Base-by-base conservation (phyloP, 768 basidiomycete genomes). In the Lactarius sp. region DNA sequence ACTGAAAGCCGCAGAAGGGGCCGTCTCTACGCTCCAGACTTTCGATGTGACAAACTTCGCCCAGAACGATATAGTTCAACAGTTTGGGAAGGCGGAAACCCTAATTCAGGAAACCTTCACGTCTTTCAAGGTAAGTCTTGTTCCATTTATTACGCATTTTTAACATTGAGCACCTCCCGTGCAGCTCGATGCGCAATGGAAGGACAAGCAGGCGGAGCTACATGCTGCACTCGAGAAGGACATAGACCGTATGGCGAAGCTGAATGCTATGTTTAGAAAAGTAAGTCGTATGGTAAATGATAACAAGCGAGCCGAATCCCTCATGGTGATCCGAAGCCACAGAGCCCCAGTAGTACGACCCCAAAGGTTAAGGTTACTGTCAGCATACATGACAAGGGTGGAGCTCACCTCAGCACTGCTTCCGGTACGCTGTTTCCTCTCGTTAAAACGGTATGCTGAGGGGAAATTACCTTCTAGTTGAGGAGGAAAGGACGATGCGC, bases 131-230 rank as follows among this genome's bases (percentile, higher is more conserved):
- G 64, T 65, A 37, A 44, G 54, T 27, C 16, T 18, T 46, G 12
- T 41, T 37, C 18, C 14, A 33, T 31, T 5, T 16, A n/a, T 52
- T 9, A n/a, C 14, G 9, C 31, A 6, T 55, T 31, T 27, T 13
- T 6, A 12, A 8, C 2, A 9, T 52, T 16, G 14, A 60, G 33
- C 41, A 1, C 27, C n/a, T 37, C 34, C 16, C 27, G 18, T 3
- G 10, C 27, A 65, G 64, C 54, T 65, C 22, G 22, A 13, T 12
- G 22, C 10, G 1, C 36, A 52, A 52, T 65, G 59, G 64, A 4
- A 6, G 20, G 3, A 39, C 49, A 60, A 37, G 34, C 34, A 52
- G 39, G 18, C 31, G 9, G 55, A 50, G 1, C 42, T 44, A 39
- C 4, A 13, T 13, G 2, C 18, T 36, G 63, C 64, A 7, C 7